Evolutionary conservation across 139 green algal genomes (phyloP).

Genomic region (Chlamydomonas asymmetrica): DNA sequence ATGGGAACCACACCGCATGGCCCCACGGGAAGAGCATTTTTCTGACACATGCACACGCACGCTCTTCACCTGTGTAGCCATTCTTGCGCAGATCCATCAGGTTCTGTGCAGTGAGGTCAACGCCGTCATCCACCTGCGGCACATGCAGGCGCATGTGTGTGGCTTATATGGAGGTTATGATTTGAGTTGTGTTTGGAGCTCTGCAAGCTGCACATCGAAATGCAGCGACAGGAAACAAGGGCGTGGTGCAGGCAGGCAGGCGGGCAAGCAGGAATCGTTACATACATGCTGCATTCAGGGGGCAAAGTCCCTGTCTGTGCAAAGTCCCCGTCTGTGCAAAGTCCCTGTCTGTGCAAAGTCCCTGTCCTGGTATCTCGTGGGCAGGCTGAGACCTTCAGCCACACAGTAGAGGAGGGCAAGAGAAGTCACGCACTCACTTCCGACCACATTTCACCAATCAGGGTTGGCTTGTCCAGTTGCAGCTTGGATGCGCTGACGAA

Average conservation of each 20-base stretch:
- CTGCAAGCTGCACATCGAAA: neutral
- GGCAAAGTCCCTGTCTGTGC: no score
- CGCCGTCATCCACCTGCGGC: slow-evolving; percentile 4
- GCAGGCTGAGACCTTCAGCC: no score
- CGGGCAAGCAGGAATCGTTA: neutral
- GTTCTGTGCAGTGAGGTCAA: neutral
- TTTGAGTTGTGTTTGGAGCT: neutral
- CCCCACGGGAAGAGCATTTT: no score
- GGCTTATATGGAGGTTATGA: neutral
- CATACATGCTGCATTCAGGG: neutral
- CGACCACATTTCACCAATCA: slow-evolving; percentile 21
- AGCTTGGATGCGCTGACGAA: neutral
- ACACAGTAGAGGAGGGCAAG: neutral
- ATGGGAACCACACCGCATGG: no score
- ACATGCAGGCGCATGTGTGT: neutral
- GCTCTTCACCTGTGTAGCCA: slow-evolving; percentile 12
- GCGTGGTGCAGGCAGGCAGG: neutral
- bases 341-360: no score
- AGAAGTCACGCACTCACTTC: neutral
- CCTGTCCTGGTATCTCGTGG: no score
- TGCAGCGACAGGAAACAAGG: neutral
- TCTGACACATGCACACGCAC: neutral
- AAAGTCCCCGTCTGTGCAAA: no score
- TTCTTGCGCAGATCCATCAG: neutral
- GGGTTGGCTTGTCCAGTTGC: slow-evolving; percentile 10